These are phyloP conservation scores for Rhizopogon rudus DNA, from an alignment of 768 basidiomycete genomes.

Conservation along the genomic window DNA sequence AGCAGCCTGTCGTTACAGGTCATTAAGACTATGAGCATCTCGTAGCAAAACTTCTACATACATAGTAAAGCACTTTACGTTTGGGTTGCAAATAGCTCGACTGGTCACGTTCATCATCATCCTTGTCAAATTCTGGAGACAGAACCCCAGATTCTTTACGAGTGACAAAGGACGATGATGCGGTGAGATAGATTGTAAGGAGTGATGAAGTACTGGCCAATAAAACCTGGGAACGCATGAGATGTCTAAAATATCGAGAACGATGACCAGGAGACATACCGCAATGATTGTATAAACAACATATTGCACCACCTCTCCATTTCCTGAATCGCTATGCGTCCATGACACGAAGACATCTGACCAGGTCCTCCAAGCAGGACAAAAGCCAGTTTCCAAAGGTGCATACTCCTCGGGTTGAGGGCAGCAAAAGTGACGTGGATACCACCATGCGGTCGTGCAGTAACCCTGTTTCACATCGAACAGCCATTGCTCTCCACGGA, in stretches of 20 bases:
- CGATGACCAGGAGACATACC: slow-evolving; percentile 42
- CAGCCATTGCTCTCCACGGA: slow-evolving; percentile 80
- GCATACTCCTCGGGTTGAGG: slow-evolving; percentile 24
- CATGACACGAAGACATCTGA: slow-evolving; percentile 43
- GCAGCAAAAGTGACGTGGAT: slow-evolving; percentile 82
- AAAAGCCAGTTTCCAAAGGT: slow-evolving; percentile 33
- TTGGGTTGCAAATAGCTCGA: slow-evolving; percentile 28
- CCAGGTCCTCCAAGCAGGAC: slow-evolving; percentile 77
- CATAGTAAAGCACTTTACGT: slow-evolving; percentile 81
- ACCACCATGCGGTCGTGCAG: slow-evolving; percentile 66
- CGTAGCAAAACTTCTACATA: slow-evolving; percentile 33
- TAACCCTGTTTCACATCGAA: slow-evolving; percentile 94
- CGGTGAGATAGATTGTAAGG: slow-evolving; percentile 84
- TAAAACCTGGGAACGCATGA: slow-evolving; percentile 42
- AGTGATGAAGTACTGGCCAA: slow-evolving; percentile 70
- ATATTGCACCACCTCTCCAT: slow-evolving; percentile 56
- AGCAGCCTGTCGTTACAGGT: slow-evolving; percentile 56
- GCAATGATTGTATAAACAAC: slow-evolving; percentile 69
- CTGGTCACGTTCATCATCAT: slow-evolving; percentile 18
- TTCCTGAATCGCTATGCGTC: slow-evolving; percentile 10
- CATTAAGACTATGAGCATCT: background rate
- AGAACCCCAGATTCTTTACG: slow-evolving; percentile 84
- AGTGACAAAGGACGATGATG: slow-evolving; percentile 83
- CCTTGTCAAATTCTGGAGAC: slow-evolving; percentile 40
- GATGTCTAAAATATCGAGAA: background rate